phyloP scores from a whole-genome alignment of 2,329 filamentous ascomycete species.

The Hypoxylon sp. region DNA sequence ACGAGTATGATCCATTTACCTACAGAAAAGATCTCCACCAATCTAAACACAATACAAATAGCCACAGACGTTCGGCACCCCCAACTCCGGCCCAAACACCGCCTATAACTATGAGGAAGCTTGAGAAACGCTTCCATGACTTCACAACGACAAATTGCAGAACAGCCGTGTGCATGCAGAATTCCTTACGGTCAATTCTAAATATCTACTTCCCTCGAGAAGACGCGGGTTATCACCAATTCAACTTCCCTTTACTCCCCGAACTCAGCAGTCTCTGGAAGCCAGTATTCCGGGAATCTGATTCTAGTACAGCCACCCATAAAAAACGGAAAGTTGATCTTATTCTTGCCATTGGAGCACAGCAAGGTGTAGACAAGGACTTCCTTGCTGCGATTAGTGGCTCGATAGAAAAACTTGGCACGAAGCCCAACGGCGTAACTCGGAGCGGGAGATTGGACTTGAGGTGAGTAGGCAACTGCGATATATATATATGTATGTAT shows the following conservation, averaged over 20 bases:
- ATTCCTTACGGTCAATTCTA: conserved; percentile 69
- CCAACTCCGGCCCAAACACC: conserved; percentile 64
- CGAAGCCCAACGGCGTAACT: conserved; percentile 64
- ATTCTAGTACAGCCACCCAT: conserved; percentile 51
- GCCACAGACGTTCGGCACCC: conserved; percentile 48
- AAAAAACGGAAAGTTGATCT: conserved; percentile 66
- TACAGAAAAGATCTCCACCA: conserved; percentile 45
- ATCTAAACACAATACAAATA: conserved; percentile 25
- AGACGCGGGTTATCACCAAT: conserved; percentile 63
- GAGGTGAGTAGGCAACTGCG: conserved; percentile 59
- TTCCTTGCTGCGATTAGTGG: conserved; percentile 65
- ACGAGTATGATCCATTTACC: conserved; percentile 66
- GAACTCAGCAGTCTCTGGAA: conserved; percentile 68
- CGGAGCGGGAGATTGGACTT: conserved; percentile 72
- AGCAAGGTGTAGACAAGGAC: conserved; percentile 67
- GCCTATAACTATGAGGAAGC: conserved; percentile 52
- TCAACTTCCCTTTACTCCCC: conserved; percentile 63
- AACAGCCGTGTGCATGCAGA: conserved; percentile 70
- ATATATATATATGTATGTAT: neutral
- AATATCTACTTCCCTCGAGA: conserved; percentile 66
- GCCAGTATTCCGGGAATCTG: conserved; percentile 63
- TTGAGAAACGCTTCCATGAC: conserved; percentile 61
- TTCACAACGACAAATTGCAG: conserved; percentile 60
- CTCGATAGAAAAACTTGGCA: conserved; percentile 70
- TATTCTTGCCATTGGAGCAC: conserved; percentile 72